These are phyloP conservation scores for Russula griseocarnosa DNA, from an alignment of 768 basidiomycete genomes.

Conservation along the genomic window DNA sequence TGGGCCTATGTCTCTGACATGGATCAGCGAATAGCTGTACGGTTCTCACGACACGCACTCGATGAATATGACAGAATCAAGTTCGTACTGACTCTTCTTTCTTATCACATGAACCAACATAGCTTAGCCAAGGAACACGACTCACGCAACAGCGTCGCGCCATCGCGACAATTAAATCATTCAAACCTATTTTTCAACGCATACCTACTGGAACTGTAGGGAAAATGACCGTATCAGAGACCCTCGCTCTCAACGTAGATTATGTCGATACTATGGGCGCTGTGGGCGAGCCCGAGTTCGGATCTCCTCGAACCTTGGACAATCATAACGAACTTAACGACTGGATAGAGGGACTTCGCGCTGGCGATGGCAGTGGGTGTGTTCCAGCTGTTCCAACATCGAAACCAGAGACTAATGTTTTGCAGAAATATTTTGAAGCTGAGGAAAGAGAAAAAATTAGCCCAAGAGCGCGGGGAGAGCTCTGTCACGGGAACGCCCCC, in stretches of 20 bases:
- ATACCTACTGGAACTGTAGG: conserved; percentile 43
- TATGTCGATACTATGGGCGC: conserved; percentile 43
- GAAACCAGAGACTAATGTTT: conserved; percentile 7
- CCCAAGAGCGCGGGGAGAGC: conserved; percentile 5
- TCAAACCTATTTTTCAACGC: conserved; percentile 49
- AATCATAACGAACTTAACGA: conserved; percentile 37
- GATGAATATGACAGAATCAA: conserved; percentile 40
- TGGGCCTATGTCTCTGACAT: conserved; percentile 69
- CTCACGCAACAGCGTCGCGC: conserved; percentile 47
- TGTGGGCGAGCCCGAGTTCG: conserved; percentile 46
- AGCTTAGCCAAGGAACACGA: conserved; percentile 30
- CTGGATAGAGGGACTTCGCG: conserved; percentile 56
- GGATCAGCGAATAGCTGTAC: conserved; percentile 45
- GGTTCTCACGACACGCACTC: conserved; percentile 52
- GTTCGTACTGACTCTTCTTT: conserved; percentile 28
- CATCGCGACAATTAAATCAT: conserved; percentile 46
- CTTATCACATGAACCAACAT: not conserved
- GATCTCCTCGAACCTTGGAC: conserved; percentile 48
- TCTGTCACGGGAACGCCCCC: conserved; percentile 11
- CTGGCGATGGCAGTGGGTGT: conserved; percentile 60
- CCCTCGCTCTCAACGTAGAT: conserved; percentile 54
- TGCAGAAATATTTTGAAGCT: conserved; percentile 46
- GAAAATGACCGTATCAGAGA: conserved; percentile 40
- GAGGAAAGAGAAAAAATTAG: conserved; percentile 36
- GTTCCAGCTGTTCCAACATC: conserved; percentile 30